Evolutionary conservation across 2,329 filamentous ascomycete species (phyloP).

Genomic region (Kalmusia sp.): DNA sequence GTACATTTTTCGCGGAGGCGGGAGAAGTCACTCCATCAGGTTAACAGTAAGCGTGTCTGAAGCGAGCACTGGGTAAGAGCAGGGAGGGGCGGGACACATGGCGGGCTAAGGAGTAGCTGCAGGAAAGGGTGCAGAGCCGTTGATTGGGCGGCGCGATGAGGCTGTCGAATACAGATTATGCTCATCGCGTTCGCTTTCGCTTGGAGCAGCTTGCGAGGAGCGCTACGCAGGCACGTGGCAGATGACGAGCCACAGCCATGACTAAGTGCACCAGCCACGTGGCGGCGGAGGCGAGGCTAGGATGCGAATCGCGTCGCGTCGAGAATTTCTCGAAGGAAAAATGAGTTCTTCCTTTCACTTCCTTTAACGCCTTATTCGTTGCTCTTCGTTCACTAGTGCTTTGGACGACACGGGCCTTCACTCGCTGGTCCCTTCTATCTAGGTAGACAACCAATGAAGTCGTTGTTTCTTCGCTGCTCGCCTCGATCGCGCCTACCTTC

Average conservation of each 20-base stretch:
- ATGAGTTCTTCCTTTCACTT: background rate
- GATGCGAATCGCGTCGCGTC: constrained; percentile 3
- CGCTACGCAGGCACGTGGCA: background rate
- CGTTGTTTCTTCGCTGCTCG: constrained; percentile 11
- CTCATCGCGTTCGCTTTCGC: constrained; percentile 9
- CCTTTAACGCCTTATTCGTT: background rate
- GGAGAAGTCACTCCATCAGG: background rate
- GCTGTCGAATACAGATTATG: background rate
- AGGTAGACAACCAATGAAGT: constrained; percentile 17
- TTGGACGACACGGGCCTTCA: background rate
- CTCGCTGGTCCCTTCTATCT: constrained; percentile 4
- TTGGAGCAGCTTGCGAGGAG: background rate
- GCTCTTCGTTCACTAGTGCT: background rate
- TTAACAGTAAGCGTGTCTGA: background rate
- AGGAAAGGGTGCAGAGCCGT: background rate
- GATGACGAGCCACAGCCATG: background rate
- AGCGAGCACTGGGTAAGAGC: background rate
- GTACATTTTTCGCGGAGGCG: background rate
- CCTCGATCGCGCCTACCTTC: constrained; percentile 6
- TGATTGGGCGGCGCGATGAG: constrained; percentile 2
- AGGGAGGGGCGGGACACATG: background rate
- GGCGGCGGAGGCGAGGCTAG: constrained; percentile 5
- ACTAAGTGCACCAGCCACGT: constrained; percentile 1
- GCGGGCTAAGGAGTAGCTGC: background rate
- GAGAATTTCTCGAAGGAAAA: constrained; percentile 1